Evolutionary conservation across 2,329 filamentous ascomycete genomes (phyloP), one percentile per base, ranked within the genome.

Genomic region (Ustulina deusta): DNA sequence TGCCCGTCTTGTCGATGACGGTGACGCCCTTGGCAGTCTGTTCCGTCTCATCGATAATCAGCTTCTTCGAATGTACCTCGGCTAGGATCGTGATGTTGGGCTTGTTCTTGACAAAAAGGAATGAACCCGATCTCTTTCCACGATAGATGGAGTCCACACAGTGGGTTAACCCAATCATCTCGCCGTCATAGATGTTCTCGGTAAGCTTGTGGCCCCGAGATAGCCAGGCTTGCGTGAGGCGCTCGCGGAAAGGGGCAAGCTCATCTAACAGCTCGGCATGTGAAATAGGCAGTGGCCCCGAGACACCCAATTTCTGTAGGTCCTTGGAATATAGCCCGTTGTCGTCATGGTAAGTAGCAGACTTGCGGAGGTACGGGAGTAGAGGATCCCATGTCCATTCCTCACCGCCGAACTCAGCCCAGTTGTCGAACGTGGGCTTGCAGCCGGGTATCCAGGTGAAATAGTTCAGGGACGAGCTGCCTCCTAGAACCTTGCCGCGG

Each of bases 351-450:
- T 88, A 90, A 20, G 82, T 87, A 0, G 81, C 85, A n/a, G 81
- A 81, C 46, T 70, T 60, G 56, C 66, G 67, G 27, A 61, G 55
- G 56, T 66, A 66, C 11, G 59, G 63, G 2, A 66, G 7, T 1
- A 66, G 63, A 22, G 58, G 57, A 1, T 87, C 82, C 84, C 86
- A 90, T 0, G 79, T 88, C 88, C 88, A 91, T 55, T 86, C 82
- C 72, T 92, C 88, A 6, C 92, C 92, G 56, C 91, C 91, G 38
- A 86, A 86, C 78, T 92, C 91, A n/a, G 88, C 89, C 82, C 91
- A 87, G 22, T 90, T 89, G 75, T 94, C 85, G 71, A 87, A 90
- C 0, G 87, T 90, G 2, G 81, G 81, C 61, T 84, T 83, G 63
- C 82, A 85, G 1, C 88, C 88, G 1, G 84, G 86, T 5, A 89